phyloP scores from a whole-genome alignment of 768 basidiomycete species.

The Mycena kentingensis region DNA sequence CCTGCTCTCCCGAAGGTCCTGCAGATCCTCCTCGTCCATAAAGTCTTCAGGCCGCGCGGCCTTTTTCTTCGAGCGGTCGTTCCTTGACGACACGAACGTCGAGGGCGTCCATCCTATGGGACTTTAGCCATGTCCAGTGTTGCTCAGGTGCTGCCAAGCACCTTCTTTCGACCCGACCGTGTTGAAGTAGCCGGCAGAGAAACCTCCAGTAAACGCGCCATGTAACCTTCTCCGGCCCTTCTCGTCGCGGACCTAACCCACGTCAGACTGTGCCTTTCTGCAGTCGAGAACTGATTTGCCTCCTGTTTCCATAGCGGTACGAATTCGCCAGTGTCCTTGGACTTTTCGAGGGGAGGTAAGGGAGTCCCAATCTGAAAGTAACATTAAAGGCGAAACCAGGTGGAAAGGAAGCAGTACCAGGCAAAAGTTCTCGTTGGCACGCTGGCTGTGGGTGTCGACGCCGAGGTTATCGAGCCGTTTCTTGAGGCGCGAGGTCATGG shows the following conservation, averaged over 20 bases:
- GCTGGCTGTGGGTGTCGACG: constrained; percentile 67
- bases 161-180: constrained; percentile 96
- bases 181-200: constrained; percentile 97
- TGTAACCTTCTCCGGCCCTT: constrained; percentile 91
- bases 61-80: constrained; percentile 67
- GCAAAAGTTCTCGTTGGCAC: constrained; percentile 83
- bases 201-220: constrained; percentile 98
- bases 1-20: constrained; percentile 73
- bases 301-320: constrained; percentile 99
- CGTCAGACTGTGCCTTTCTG: background rate
- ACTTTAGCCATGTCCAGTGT: too few species aligned
- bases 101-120: constrained; percentile 87
- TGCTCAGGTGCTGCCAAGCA: constrained; percentile 32
- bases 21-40: constrained; percentile 98
- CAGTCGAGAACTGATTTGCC: constrained; percentile 38
- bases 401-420: constrained; percentile 49
- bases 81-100: constrained; percentile 88
- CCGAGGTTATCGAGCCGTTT: constrained; percentile 83
- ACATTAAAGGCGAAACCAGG: background rate
- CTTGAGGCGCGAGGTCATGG: constrained; percentile 64
- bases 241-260: constrained; percentile 81
- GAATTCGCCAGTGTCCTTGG: constrained; percentile 90
- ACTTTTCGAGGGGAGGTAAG: constrained; percentile 90
- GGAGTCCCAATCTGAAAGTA: constrained; percentile 83
- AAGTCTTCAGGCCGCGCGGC: constrained; percentile 82